These are phyloP conservation scores for Malus asiatica DNA, from an alignment of 306 rosid genomes.

Conservation along the genomic window DNA sequence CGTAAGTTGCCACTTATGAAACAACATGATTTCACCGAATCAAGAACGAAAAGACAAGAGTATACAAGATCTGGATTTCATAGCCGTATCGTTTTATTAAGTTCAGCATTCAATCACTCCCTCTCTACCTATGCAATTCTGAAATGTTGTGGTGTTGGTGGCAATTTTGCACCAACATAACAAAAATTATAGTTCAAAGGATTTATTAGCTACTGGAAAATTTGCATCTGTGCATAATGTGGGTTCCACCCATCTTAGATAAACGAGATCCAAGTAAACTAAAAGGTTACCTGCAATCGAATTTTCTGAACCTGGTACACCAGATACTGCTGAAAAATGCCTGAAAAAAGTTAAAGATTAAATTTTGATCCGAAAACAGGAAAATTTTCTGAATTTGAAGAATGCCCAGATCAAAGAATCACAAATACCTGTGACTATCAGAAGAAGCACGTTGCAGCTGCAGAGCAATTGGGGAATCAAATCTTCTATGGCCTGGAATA, in stretches of 20 bases:
- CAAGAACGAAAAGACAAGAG: neutral
- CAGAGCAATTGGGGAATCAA: constrained; percentile 61
- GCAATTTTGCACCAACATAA: neutral
- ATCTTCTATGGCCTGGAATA: constrained; percentile 42
- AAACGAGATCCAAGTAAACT: neutral
- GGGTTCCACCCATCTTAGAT: neutral
- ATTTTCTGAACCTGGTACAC: constrained; percentile 95
- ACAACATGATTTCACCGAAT: neutral
- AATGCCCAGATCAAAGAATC: neutral
- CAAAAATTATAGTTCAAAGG: neutral
- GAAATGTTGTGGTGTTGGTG: neutral
- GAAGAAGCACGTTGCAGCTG: constrained; percentile 73
- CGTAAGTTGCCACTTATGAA: neutral
- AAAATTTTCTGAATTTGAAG: neutral
- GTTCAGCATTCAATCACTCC: neutral
- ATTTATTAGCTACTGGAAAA: neutral
- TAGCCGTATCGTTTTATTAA: neutral
- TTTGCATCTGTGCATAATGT: neutral
- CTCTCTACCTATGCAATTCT: neutral
- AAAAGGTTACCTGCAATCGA: constrained; percentile 70
- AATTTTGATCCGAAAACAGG: neutral
- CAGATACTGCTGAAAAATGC: constrained; percentile 88
- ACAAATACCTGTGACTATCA: constrained; percentile 68
- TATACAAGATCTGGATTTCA: neutral
- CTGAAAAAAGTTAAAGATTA: constrained; percentile 38